phyloP scores from a whole-genome alignment of 2,329 filamentous ascomycete genomes.

The Aspergillus sp. region DNA sequence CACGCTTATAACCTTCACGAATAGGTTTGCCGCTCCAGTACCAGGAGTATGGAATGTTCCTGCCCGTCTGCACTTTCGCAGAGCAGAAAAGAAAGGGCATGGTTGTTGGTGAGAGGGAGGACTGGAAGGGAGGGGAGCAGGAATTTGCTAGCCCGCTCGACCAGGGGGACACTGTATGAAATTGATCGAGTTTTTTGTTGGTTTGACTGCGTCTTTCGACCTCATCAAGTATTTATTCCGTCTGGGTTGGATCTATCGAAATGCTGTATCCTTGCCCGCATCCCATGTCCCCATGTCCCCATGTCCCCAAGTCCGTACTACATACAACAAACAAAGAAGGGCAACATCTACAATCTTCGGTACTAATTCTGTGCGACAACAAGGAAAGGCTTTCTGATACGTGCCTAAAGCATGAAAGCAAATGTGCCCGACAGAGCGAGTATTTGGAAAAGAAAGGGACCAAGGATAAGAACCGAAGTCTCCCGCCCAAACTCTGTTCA shows the following conservation, averaged over 20 bases:
- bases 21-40: conserved; percentile 25
- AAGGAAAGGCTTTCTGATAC: background rate
- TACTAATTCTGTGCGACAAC: background rate
- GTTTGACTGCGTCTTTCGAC: background rate
- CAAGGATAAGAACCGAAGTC: background rate
- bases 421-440: background rate
- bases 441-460: background rate
- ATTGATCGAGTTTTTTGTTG: background rate
- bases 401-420: background rate
- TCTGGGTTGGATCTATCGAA: background rate
- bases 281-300: no score
- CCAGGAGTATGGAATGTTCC: conserved; percentile 21
- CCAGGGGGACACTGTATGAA: background rate
- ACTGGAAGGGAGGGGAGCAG: background rate
- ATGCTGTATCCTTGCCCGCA: background rate
- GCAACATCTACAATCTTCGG: conserved; percentile 6
- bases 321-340: background rate
- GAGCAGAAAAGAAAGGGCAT: conserved; percentile 10
- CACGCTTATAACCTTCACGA: conserved; percentile 14
- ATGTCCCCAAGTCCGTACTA: conserved; percentile 1
- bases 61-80: background rate
- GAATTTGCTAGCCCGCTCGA: background rate
- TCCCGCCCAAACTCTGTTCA: background rate
- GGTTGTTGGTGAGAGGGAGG: no score
- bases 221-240: conserved; percentile 3